Evolutionary conservation across 139 green algal genomes (phyloP).

Genomic region (Coelastrella sp.): DNA sequence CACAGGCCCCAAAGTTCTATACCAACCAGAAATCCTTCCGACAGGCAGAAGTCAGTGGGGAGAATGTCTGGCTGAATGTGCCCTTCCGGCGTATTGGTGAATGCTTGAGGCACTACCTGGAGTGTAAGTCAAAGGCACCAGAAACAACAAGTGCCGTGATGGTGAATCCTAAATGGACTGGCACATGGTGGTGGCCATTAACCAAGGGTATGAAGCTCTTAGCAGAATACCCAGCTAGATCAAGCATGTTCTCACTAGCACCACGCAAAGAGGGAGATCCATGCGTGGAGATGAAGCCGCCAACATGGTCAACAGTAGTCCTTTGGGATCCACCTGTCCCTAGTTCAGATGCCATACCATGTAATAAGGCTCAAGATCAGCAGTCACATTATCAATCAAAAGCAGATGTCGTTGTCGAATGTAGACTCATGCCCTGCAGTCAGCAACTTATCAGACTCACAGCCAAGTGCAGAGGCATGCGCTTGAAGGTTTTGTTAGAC

Average conservation of each 20-base stretch:
- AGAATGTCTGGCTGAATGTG: neutral
- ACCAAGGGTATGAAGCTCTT: neutral
- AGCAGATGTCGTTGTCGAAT: neutral
- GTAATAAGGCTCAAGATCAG: no score
- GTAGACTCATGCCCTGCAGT: neutral
- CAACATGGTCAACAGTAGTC: constrained; percentile 48
- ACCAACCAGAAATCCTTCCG: neutral
- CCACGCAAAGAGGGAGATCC: constrained; percentile 57
- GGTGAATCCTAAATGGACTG: neutral
- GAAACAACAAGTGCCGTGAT: neutral
- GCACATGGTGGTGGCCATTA: neutral
- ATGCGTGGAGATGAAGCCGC: constrained; percentile 55
- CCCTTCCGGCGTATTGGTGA: neutral
- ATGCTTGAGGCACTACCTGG: neutral
- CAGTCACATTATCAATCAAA: neutral
- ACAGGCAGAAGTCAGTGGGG: neutral
- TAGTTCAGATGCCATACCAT: neutral
- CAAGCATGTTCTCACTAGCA: constrained; percentile 47
- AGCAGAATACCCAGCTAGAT: neutral
- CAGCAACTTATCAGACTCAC: neutral
- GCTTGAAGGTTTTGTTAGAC: neutral
- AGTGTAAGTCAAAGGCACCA: neutral
- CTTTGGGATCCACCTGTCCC: neutral
- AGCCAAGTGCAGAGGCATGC: neutral
- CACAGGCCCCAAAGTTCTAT: neutral